Evolutionary conservation across 2,329 filamentous ascomycete species (phyloP), one percentile per base, ranked within the genome.

Genomic region (Verticillium zaregamsianum): DNA sequence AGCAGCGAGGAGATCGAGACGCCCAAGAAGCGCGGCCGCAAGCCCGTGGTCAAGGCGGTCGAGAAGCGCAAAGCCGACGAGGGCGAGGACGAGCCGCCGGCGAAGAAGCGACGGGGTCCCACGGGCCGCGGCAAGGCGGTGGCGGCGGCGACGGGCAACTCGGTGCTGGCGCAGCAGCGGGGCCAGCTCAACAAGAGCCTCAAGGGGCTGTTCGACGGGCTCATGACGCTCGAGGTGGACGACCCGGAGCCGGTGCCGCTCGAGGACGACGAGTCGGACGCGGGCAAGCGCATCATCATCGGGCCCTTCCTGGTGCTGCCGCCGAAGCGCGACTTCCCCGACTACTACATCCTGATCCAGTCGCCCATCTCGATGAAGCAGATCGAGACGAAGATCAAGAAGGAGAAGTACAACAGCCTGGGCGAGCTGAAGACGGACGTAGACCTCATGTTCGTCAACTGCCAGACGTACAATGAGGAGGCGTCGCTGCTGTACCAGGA

Each of bases 321-420:
- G 1, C 90, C 92, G 49, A 96, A 92, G 79, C 89, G 89, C 63
- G 88, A 94, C 63, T 99, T 96, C 72, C 90, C 92, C 31, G 93
- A 98, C 73, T 99, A 99, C 80, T 99, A 97, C 74, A 80, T 94
- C 72, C 87, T 97, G 74, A 99, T 99, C 74, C 86, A 90, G 72
- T 90, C 89, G 60, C 95, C 95, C 0, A 97, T 99, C 71, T 94
- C 91, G 72, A 97, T 98, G 90, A 95, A 97, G 68, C 89, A 93
- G 74, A 97, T 99, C 71, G 88, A 92, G 73, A 91, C 90, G 73
- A 94, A 92, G 81, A 97, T 99, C 79, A 97, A 97, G 80, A 94
- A 92, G 76, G 92, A 96, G 71, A 92, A 97, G 72, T 99, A 99
- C 76, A 87, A 86, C 68, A 90, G 85, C 70, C 77, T 97, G 64